phyloP scores from a whole-genome alignment of 116 monocot species.

The Cymodocea nodosa region DNA sequence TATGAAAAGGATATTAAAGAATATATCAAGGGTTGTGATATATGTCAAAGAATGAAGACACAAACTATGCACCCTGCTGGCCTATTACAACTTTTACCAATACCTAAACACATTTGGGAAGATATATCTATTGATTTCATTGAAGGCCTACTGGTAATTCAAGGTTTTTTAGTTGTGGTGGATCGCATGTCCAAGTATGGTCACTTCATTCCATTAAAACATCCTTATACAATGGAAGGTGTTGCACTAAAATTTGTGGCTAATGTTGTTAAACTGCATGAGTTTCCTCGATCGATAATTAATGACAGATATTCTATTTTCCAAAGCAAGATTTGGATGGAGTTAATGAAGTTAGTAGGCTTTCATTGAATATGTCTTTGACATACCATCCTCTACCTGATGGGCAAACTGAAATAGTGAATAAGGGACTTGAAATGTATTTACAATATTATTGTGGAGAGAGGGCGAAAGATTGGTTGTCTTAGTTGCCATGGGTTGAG shows the following conservation, averaged over 20 bases:
- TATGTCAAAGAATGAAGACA: background rate
- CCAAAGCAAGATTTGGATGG: background rate
- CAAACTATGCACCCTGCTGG: background rate
- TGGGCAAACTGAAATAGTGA: conserved; percentile 6
- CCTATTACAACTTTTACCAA: background rate
- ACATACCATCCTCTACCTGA: conserved; percentile 8
- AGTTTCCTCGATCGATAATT: background rate
- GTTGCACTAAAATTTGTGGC: background rate
- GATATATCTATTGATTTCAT: background rate
- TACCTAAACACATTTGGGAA: background rate
- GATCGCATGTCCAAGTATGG: background rate
- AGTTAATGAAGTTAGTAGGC: background rate
- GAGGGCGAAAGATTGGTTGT: background rate
- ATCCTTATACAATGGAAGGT: background rate
- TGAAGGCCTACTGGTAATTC: background rate
- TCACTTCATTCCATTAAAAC: background rate
- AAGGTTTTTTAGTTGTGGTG: background rate
- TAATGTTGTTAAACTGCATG: background rate
- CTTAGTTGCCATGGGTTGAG: background rate
- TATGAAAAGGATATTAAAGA: no score
- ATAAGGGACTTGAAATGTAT: background rate
- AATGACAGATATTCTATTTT: background rate
- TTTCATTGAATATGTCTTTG: background rate
- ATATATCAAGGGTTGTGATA: background rate
- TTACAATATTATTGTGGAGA: background rate